Evolutionary conservation across 2,329 filamentous ascomycete genomes (phyloP).

Genomic region (Purpureocillium takamizusanense): DNA sequence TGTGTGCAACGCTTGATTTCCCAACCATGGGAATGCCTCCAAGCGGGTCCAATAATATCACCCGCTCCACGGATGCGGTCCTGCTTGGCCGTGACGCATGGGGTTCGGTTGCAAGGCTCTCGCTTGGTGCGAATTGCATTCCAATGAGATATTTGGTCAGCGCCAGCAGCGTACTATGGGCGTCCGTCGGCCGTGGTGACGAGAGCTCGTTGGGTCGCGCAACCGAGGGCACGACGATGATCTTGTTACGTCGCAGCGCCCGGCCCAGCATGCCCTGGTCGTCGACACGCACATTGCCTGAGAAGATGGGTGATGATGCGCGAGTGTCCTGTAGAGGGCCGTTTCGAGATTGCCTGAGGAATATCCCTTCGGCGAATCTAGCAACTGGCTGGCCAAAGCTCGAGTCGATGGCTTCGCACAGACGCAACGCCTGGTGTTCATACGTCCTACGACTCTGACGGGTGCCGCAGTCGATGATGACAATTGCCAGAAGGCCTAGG

Average conservation of each 20-base stretch:
- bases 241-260: constrained; percentile 21
- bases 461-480: constrained; percentile 67
- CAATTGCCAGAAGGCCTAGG: constrained; percentile 71
- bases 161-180: constrained; percentile 61
- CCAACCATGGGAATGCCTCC: constrained; percentile 69
- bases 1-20: constrained; percentile 24
- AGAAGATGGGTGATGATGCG: constrained; percentile 10
- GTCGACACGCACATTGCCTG: constrained; percentile 18
- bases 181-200: constrained; percentile 28
- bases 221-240: constrained; percentile 30
- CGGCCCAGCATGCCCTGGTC: constrained; percentile 21
- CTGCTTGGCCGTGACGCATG: constrained; percentile 32
- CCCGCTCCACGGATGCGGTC: constrained; percentile 62
- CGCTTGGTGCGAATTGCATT: constrained; percentile 34
- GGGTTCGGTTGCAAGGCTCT: constrained; percentile 8
- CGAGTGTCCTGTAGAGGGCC: not conserved
- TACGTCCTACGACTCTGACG: constrained; percentile 31
- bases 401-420: constrained; percentile 66
- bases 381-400: constrained; percentile 58
- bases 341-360: constrained; percentile 8
- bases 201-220: constrained; percentile 32
- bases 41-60: constrained; percentile 81
- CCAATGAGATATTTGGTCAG: constrained; percentile 70
- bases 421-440: constrained; percentile 58
- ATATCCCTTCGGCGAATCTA: constrained; percentile 49